Evolutionary conservation across 352 stramenopile genomes (phyloP).

Genomic region (Pythium periplocum): DNA sequence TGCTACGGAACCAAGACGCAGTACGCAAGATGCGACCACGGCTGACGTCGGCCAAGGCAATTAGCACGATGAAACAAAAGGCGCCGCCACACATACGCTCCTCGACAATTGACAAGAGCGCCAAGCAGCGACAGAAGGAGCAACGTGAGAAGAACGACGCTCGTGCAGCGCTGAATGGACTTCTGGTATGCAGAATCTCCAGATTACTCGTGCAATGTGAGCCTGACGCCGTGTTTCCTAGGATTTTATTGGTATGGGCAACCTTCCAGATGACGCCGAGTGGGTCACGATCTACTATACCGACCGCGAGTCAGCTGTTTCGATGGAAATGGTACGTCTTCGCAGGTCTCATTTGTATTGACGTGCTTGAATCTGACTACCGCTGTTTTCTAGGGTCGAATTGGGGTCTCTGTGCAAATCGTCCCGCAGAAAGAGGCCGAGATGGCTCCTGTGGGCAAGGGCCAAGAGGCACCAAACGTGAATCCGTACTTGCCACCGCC

Average conservation of each 20-base stretch:
- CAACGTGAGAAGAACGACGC: conserved; percentile 45
- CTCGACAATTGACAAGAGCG: conserved; percentile 27
- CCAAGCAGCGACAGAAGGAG: conserved; percentile 40
- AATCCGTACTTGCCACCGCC: conserved; percentile 89
- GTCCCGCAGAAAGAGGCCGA: conserved; percentile 79
- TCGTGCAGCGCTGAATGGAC: conserved; percentile 39
- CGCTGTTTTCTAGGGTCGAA: conserved; percentile 24
- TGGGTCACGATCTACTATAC: conserved; percentile 78
- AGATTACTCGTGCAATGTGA: too few relatives aligned
- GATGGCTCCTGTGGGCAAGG: conserved; percentile 68
- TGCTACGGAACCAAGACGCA: conserved; percentile 30
- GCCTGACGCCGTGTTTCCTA: conserved; percentile 4
- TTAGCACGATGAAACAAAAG: conserved; percentile 1
- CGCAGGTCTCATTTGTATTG: background rate
- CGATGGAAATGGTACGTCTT: conserved; percentile 49
- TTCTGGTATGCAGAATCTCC: conserved; percentile 26
- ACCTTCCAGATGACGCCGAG: conserved; percentile 64
- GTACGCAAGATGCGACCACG: conserved; percentile 1
- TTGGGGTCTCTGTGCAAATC: conserved; percentile 73
- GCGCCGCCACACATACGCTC: background rate
- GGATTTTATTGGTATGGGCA: conserved; percentile 73
- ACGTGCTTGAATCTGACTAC: background rate
- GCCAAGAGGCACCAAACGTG: conserved; percentile 81
- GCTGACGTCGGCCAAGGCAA: too few relatives aligned
- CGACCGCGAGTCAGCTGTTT: conserved; percentile 55